Evolutionary conservation across 1,284 basidiomycete genomes (phyloP), one percentile per base, ranked within the genome.

Genomic region (Cutaneotrichosporon dermatis): DNA sequence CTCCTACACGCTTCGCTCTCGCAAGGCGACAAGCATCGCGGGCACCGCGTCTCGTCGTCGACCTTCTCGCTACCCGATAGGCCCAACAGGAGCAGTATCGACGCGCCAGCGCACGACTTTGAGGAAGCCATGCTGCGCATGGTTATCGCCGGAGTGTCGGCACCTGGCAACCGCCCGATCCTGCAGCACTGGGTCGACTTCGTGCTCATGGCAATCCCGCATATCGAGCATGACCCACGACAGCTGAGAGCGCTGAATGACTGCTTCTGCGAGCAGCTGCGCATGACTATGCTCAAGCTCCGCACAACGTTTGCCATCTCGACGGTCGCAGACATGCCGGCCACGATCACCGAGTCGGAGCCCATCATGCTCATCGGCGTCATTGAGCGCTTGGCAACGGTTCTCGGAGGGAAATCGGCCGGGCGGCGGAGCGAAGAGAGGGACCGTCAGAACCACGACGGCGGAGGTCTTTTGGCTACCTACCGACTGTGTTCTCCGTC

Each of bases 121-220:
- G 68, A 76, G 39, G 61, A 79, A 35, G 73, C 88, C 0, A 80
- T 98, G 35, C 82, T 90, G 0, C 87, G 87, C 64, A 86, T 88
- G 1, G 80, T 98, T 16, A 81, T 89, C 13, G 89, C 92, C 69
- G 95, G 90, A 0, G 85, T 98, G 45, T 81, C 86, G 4, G 76
- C 81, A 4, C 79, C 82, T 5, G 79, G 82, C 25, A 95, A 94
- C 75, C 85, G 87, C 16, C 83, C 89, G 1, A 83, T 94, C 25
- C 78, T 96, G 11, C 92, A 95, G 70, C 90, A 96, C 72, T 99
- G 95, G 95, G 83, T 97, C 25, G 95, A 98, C 75, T 98, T 99
- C 73, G 83, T 97, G 58, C 83, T 97, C 55, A 91, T 91, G 87
- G 89, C 90, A 0, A 80, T 94, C 7, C 87, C 90, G 0, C 86